Evolutionary conservation across 352 stramenopile species (phyloP), one percentile per base, ranked within the genome.

Genomic region (Pythium scleroteichum): DNA sequence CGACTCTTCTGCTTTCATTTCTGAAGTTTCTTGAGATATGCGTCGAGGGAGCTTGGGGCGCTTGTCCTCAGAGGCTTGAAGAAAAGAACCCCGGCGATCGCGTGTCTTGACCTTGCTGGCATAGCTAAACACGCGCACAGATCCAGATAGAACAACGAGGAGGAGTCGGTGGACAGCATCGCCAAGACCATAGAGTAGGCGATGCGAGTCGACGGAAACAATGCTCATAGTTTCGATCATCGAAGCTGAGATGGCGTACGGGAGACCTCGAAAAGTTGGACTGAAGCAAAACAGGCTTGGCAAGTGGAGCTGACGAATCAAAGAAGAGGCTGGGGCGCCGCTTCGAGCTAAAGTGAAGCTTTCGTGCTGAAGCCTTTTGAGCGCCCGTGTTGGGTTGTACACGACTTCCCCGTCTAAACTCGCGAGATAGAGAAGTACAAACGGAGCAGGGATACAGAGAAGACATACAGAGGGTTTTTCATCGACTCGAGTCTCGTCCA

Each of bases 371-470:
- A 76, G 49, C 33, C 71, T 64, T 53, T 75, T 76, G 14, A 79
- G 42, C 13, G 68, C 57, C n/a, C 73, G 65, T 6, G 69, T 41
- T 3, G 73, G 73, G 23, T 82, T 79, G 67, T 73, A 82, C 10
- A 81, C 53, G 24, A 85, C 14, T 10, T 66, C 51, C 13, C 75
- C 60, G 23, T 82, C 73, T 4, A 82, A 59, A 6, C 12, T 39
- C 8, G 55, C 17, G n/a, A 85, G 64, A 19, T 50, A 71, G 0
- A 77, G 44, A 41, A 60, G 59, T 2, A 70, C 72, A 39, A 76
- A 54, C 22, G 51, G 38, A 12, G 56, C 62, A 16, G 73, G 69
- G 29, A 83, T 58, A 45, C 23, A 68, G 12, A 85, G 54, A 3
- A 85, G 32, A 8, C 73, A 22, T 2, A 73, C 49, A 3, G 14